Evolutionary conservation across 768 basidiomycete genomes (phyloP).

Genomic region (Suillus subalutaceus): DNA sequence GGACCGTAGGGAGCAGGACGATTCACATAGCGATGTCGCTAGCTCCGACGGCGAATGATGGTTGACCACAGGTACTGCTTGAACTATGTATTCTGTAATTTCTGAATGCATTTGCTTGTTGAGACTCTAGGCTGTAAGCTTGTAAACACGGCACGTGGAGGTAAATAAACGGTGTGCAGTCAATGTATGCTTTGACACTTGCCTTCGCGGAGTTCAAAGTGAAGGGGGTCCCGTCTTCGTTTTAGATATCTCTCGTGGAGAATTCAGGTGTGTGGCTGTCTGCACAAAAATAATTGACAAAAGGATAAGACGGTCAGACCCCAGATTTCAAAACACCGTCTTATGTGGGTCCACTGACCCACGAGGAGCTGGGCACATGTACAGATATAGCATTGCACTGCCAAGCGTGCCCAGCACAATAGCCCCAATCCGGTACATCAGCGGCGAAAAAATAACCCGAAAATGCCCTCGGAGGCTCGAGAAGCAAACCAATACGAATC

Average conservation of each 20-base stretch:
- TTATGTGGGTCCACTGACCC: constrained; percentile 1
- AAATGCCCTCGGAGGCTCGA: neutral
- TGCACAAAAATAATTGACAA: neutral
- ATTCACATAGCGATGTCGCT: constrained; percentile 51
- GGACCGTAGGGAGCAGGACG: constrained; percentile 31
- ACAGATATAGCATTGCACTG: neutral
- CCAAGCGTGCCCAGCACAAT: constrained; percentile 1
- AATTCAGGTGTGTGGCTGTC: neutral
- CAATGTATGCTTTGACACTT: neutral
- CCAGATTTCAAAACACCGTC: neutral
- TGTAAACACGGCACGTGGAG: neutral
- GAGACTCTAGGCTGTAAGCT: neutral
- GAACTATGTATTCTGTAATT: constrained; percentile 5
- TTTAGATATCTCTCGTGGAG: neutral
- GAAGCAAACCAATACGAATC: neutral
- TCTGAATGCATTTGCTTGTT: constrained; percentile 6
- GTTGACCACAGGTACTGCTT: neutral
- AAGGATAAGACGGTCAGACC: neutral
- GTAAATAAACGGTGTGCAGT: too few relatives aligned
- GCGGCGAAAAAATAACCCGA: neutral
- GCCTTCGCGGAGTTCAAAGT: neutral
- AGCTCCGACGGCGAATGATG: constrained; percentile 52
- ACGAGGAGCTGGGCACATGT: neutral
- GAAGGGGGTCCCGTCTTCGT: neutral
- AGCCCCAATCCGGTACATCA: neutral